These are phyloP conservation scores for Plenodomus tracheiphilus DNA, from an alignment of 2,329 filamentous ascomycete genomes.

Conservation along the genomic window DNA sequence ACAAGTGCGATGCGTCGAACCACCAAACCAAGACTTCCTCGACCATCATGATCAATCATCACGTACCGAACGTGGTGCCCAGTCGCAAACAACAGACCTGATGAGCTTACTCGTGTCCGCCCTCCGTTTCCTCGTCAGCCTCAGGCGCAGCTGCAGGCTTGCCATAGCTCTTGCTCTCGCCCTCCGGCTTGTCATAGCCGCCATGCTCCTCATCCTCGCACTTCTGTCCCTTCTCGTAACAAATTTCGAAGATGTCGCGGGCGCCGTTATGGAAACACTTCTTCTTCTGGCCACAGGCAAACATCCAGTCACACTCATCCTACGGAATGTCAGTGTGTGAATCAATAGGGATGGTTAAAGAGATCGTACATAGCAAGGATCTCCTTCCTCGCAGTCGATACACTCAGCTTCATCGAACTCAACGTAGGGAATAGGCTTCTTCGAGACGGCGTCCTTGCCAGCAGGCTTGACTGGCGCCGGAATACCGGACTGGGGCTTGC, in stretches of 20 bases:
- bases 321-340: constrained; percentile 4
- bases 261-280: constrained; percentile 8
- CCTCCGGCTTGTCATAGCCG: neutral
- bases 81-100: neutral
- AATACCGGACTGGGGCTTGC: neutral
- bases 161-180: neutral
- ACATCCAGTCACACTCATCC: constrained; percentile 9
- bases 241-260: constrained; percentile 7
- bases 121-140: neutral
- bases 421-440: neutral
- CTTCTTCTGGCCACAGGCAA: constrained; percentile 13
- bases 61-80: no score
- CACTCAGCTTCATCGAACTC: neutral
- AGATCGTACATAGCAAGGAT: constrained; percentile 5
- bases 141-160: neutral
- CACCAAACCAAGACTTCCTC: no score
- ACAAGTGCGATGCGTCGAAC: no score
- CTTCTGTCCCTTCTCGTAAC: constrained; percentile 10
- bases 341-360: neutral
- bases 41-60: no score
- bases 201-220: neutral
- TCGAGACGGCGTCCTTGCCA: neutral
- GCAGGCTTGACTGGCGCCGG: neutral
- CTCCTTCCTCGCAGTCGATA: neutral
- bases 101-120: no score